phyloP scores from a whole-genome alignment of 192 early-diverging fungal genomes.

The Lobosporangium transversale region DNA sequence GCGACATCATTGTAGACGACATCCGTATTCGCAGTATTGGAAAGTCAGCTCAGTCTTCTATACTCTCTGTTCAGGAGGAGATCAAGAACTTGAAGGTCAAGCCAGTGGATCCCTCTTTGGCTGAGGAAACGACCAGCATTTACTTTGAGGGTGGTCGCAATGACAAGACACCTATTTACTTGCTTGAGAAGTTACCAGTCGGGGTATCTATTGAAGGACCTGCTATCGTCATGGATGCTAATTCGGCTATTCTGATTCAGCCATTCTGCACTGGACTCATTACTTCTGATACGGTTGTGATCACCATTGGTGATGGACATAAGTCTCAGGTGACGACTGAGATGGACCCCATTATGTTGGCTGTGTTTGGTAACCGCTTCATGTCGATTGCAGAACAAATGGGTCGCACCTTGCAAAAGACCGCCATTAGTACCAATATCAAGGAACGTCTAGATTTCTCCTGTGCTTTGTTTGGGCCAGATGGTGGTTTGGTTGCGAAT shows the following conservation, averaged over 20 bases:
- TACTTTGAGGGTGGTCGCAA: slow-evolving; percentile 83
- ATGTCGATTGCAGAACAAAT: slow-evolving; percentile 99
- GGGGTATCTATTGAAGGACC: slow-evolving; percentile 85
- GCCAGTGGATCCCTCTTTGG: slow-evolving; percentile 26
- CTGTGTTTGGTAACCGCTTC: slow-evolving; percentile 95
- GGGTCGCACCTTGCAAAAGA: slow-evolving; percentile 94
- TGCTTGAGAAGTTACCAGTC: slow-evolving; percentile 66
- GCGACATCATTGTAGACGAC: slow-evolving; percentile 89
- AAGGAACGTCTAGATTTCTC: slow-evolving; percentile 98
- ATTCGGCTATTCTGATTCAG: slow-evolving; percentile 89
- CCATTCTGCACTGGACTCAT: slow-evolving; percentile 80
- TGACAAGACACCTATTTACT: slow-evolving; percentile 75
- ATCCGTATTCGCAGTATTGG: slow-evolving; percentile 92
- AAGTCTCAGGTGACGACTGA: slow-evolving; percentile 59
- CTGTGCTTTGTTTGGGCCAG: slow-evolving; percentile 93
- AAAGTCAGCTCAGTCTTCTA: slow-evolving; percentile 39
- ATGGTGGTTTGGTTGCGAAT: slow-evolving; percentile 86
- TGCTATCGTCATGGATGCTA: slow-evolving; percentile 90
- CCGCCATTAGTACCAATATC: slow-evolving; percentile 95
- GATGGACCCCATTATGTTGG: slow-evolving; percentile 89
- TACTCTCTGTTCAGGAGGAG: slow-evolving; percentile 57
- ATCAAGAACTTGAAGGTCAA: slow-evolving; percentile 25
- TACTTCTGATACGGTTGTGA: slow-evolving; percentile 73
- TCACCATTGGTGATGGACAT: slow-evolving; percentile 58
- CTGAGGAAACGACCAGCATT: slow-evolving; percentile 61